Conservation (phyloP, 306 rosid genomes). For the Malus domestica region DNA sequence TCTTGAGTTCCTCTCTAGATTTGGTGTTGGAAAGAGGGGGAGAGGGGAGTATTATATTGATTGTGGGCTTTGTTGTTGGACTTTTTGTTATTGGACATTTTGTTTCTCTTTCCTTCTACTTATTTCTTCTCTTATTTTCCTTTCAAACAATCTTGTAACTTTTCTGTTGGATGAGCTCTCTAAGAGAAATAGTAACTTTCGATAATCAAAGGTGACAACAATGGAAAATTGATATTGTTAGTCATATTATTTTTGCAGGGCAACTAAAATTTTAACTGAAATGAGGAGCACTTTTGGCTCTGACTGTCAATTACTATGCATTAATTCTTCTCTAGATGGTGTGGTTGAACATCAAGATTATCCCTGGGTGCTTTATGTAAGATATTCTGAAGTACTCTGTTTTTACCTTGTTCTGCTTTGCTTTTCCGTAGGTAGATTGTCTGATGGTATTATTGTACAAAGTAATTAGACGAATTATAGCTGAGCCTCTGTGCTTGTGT, state of each 20-base stretch:
- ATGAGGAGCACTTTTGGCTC: slow-evolving; percentile 82
- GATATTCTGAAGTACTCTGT: slow-evolving; percentile 23
- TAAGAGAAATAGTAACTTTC: background rate
- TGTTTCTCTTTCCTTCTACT: background rate
- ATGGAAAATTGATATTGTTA: slow-evolving; percentile 8
- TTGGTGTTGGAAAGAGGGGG: background rate
- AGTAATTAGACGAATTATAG: slow-evolving; percentile 8
- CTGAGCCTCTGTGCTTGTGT: slow-evolving; percentile 33
- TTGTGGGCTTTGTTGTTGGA: background rate
- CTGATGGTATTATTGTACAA: slow-evolving; percentile 4
- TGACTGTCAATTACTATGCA: slow-evolving; percentile 66
- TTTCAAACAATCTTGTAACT: background rate
- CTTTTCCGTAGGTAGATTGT: background rate
- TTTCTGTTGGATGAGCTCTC: background rate
- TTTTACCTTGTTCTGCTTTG: slow-evolving; percentile 9
- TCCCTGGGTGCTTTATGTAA: slow-evolving; percentile 78
- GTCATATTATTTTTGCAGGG: slow-evolving; percentile 44
- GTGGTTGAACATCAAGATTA: slow-evolving; percentile 53
- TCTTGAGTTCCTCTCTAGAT: background rate
- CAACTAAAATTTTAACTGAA: slow-evolving; percentile 62
- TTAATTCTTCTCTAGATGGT: slow-evolving; percentile 69
- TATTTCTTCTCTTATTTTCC: background rate
- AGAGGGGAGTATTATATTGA: background rate
- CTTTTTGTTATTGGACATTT: background rate
- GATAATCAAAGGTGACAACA: background rate